A percentile compares a stretch with the other conserved stretches of the same genome.
Evolutionary conservation across 2,329 filamentous ascomycete species (phyloP).

Genomic region (Aurifilum marmelostoma): DNA sequence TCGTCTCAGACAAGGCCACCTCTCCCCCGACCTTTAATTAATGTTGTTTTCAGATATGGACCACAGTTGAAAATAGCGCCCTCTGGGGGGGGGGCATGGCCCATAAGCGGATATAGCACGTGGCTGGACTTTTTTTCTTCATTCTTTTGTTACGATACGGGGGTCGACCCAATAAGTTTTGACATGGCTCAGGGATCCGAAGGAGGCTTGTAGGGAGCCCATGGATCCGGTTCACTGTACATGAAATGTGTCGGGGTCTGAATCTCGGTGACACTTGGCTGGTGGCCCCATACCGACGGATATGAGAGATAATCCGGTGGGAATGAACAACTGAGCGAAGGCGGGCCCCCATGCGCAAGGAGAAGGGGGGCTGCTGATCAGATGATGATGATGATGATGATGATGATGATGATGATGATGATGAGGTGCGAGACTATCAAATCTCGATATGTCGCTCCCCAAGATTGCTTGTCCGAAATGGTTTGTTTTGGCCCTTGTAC

Average conservation of each 20-base stretch:
- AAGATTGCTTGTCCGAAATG: slow-evolving; percentile 26
- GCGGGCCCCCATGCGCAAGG: slow-evolving; percentile 8
- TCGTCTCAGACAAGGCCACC: neutral
- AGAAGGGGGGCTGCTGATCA: slow-evolving; percentile 24
- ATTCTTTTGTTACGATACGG: slow-evolving; percentile 28
- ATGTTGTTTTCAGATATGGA: slow-evolving; percentile 3
- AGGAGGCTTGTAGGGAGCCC: slow-evolving; percentile 21
- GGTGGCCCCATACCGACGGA: slow-evolving; percentile 22
- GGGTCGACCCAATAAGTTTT: slow-evolving; percentile 25
- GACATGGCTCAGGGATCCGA: slow-evolving; percentile 31
- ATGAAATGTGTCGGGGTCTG: slow-evolving; percentile 14
- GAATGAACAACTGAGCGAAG: slow-evolving; percentile 19
- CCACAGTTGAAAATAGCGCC: slow-evolving; percentile 13
- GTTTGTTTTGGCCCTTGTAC: slow-evolving; percentile 28
- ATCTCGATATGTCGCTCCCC: slow-evolving; percentile 18
- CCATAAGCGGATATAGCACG: slow-evolving; percentile 25
- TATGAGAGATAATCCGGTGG: slow-evolving; percentile 19
- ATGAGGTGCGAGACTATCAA: slow-evolving; percentile 27
- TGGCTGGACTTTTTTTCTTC: slow-evolving; percentile 24
- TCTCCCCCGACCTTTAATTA: neutral
- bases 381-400: slow-evolving; percentile 27
- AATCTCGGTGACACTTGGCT: slow-evolving; percentile 16
- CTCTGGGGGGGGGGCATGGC: neutral
- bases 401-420: neutral
- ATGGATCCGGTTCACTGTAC: neutral